Evolutionary conservation across 805 yeast species (phyloP).

Genomic region (Cyberlindnera mycetangii): DNA sequence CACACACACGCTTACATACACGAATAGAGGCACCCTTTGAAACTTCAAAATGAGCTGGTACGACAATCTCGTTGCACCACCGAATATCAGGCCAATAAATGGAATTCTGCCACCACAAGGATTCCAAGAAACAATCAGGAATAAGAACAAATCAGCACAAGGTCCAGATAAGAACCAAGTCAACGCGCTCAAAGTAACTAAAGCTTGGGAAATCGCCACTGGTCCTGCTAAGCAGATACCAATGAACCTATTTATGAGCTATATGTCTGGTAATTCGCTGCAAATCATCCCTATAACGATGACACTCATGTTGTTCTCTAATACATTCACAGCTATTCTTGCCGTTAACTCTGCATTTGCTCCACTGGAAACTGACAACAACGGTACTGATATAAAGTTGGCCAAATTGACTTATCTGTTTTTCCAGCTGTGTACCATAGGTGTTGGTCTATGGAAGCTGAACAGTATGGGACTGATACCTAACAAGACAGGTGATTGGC

Average conservation of each 20-base stretch:
- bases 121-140: constrained; percentile 7
- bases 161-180: constrained; percentile 11
- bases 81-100: constrained; percentile 1
- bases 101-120: constrained; percentile 14
- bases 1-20: too few species aligned
- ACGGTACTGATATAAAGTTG: constrained; percentile 29
- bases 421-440: constrained; percentile 53
- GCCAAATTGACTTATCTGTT: constrained; percentile 36
- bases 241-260: constrained; percentile 85
- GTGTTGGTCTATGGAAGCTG: constrained; percentile 81
- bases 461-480: constrained; percentile 90
- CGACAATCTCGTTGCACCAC: constrained; percentile 7
- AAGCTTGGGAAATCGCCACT: constrained; percentile 84
- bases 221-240: constrained; percentile 86
- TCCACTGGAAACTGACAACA: constrained; percentile 39
- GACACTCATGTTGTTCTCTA: constrained; percentile 78
- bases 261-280: constrained; percentile 86
- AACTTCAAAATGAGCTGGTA: constrained; percentile 16
- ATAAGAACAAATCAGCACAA: constrained; percentile 1
- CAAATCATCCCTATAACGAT: constrained; percentile 90
- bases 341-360: constrained; percentile 54
- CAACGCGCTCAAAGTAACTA: constrained; percentile 28
- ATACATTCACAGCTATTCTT: constrained; percentile 71
- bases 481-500: constrained; percentile 84
- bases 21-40: too few species aligned